Conservation (phyloP, 75 land plant genomes). For the Azolla pinnata region DNA sequence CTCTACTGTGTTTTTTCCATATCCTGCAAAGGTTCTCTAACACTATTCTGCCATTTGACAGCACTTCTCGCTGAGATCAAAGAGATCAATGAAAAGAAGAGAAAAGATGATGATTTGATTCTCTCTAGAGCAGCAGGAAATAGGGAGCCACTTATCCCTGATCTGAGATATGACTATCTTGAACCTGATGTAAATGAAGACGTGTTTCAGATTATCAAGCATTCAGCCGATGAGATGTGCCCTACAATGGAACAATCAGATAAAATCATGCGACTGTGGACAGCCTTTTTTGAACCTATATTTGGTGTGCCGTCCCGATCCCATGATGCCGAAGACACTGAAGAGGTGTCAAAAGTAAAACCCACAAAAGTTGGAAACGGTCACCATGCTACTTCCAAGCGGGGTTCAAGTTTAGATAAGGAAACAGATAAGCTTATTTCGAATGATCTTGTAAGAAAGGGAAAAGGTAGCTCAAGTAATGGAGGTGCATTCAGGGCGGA, state of each 20-base stretch:
- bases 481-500: background rate
- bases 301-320: constrained; percentile 69
- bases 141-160: constrained; percentile 50
- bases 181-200: constrained; percentile 83
- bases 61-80: constrained; percentile 76
- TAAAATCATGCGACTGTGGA: constrained; percentile 78
- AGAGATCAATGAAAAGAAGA: constrained; percentile 72
- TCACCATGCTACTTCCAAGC: background rate
- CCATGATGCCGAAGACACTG: constrained; percentile 65
- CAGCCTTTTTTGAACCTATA: constrained; percentile 65
- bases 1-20: background rate
- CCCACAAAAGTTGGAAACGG: constrained; percentile 2
- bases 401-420: background rate
- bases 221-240: constrained; percentile 71
- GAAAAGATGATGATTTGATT: constrained; percentile 66
- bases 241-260: constrained; percentile 65
- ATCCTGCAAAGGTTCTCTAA: background rate
- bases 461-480: too few species aligned
- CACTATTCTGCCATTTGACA: constrained; percentile 14
- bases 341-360: constrained; percentile 48
- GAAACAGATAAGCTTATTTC: too few species aligned
- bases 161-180: constrained; percentile 57
- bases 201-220: constrained; percentile 70
- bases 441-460: too few species aligned
- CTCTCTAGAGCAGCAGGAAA: constrained; percentile 66